Base-by-base conservation (phyloP, 2,329 filamentous ascomycete genomes). In the Sphaerulina populicola region DNA sequence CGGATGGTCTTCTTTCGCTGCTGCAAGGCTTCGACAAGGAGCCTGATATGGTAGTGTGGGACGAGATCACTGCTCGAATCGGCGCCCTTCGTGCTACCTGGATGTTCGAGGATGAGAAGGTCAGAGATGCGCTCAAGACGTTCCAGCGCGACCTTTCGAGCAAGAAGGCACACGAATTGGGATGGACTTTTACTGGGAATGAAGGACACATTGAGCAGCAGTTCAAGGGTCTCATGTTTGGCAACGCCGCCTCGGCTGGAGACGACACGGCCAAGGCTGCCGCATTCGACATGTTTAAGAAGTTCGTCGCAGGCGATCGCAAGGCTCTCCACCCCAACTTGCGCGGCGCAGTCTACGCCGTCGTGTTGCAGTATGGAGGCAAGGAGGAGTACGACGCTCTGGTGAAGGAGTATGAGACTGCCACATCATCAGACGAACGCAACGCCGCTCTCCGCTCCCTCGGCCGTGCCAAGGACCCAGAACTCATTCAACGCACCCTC, bases 141-240 rank as follows among this genome's bases (percentile, higher is more conserved):
- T 95, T 96, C 77, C 84, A 94, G 67, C 79, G 83, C 57, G 80
- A 87, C 9, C 77, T 97, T 18, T 79, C 87, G 53, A 83, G 82
- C 64, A 75, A 79, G 60, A 91, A 89, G 69, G 85, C 90, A 0
- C 90, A 96, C 68, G 80, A 89, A 65, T 72, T 94, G 40, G 91
- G 91, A 53, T 97, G 91, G 91, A 73, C 80, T 11, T 95, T 97
- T 71, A 84, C 81, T 27, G 85, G 90, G 23, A 78, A 77, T 3
- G 91, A 97, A 62, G 88, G 86, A 44, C 90, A 96, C 66, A 83
- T 96, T 59, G 78, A 90, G 68, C 89, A 95, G 69, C 90, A 96
- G 68, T 94, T 95, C 78, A 97, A 97, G 76, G 83, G 82, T 11
- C 79, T 96, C 66, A 79, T 96, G 67, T 97, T 97, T 66, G 86